Evolutionary conservation across 192 early-diverging fungal species (phyloP).

Genomic region (Pilobolus umbonatus): DNA sequence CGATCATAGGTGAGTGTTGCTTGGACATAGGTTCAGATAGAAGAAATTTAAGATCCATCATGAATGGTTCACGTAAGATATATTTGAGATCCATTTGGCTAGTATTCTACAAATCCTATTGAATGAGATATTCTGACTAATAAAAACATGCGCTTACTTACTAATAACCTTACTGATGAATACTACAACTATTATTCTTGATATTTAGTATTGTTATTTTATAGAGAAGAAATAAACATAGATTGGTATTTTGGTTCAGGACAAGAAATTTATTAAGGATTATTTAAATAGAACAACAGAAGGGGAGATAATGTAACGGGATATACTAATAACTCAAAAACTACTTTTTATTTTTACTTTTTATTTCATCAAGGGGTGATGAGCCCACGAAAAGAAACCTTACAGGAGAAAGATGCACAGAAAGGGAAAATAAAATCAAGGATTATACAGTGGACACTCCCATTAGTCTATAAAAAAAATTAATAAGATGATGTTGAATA

Average conservation of each 20-base stretch:
- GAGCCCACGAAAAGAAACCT: not conserved
- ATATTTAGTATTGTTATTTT: not conserved
- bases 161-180: too few species aligned
- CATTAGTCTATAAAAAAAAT: not conserved
- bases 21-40: constrained; percentile 8
- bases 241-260: too few species aligned
- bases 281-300: too few species aligned
- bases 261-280: too few species aligned
- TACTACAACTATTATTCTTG: not conserved
- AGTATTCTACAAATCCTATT: not conserved
- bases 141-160: not conserved
- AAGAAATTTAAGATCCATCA: constrained; percentile 20
- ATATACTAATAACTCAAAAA: too few species aligned
- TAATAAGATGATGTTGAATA: not conserved
- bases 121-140: not conserved
- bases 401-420: not conserved
- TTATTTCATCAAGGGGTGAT: not conserved
- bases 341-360: too few species aligned
- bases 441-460: not conserved
- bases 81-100: not conserved
- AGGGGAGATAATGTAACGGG: too few species aligned
- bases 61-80: not conserved
- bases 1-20: not conserved
- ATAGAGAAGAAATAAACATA: not conserved
- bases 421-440: not conserved